Conservation (phyloP, 139 green algal genomes). For the Tetraselmis striata region DNA sequence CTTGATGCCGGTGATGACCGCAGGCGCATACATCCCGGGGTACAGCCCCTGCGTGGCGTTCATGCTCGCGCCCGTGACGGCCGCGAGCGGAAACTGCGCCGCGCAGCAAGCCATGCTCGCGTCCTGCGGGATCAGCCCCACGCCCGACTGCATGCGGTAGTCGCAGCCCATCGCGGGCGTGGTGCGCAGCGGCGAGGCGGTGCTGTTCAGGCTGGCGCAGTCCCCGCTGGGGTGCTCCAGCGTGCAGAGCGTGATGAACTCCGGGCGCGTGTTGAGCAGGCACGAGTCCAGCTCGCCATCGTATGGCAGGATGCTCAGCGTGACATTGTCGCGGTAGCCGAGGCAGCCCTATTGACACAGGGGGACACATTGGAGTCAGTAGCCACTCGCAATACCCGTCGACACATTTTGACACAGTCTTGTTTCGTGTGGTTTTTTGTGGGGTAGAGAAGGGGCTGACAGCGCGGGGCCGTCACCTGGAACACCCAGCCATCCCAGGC, state of each 20-base stretch:
- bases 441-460: too few relatives aligned
- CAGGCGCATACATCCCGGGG: constrained; percentile 3
- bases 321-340: background rate
- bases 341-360: background rate
- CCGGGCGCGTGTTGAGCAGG: background rate
- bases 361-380: too few relatives aligned
- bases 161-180: constrained; percentile 7
- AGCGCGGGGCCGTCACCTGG: background rate
- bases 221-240: background rate
- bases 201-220: constrained; percentile 14
- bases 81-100: background rate
- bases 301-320: background rate
- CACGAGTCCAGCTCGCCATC: background rate
- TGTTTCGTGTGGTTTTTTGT: too few relatives aligned
- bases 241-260: background rate
- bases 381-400: too few relatives aligned
- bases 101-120: background rate
- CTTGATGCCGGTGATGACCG: background rate
- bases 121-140: background rate
- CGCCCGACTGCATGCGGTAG: background rate
- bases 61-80: background rate
- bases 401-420: too few relatives aligned
- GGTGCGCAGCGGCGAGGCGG: constrained; percentile 1
- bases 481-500: background rate
- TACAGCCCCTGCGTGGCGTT: background rate